Evolutionary conservation across 2,329 filamentous ascomycete genomes (phyloP).

Genomic region (Tolypocladium ovalisporum): DNA sequence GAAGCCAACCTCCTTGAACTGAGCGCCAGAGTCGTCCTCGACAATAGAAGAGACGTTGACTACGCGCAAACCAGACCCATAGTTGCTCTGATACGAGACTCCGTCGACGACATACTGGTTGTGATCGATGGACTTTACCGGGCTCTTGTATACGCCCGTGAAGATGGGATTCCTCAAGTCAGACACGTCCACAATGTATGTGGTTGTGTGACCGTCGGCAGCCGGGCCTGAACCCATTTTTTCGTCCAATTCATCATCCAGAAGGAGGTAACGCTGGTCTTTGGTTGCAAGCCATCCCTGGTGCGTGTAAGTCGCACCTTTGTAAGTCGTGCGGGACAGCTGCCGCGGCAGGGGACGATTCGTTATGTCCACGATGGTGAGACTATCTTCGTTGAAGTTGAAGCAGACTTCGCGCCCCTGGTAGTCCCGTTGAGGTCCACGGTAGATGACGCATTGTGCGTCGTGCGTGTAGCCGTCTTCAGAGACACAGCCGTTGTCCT

Average conservation of each 20-base stretch:
- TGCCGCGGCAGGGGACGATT: slow-evolving; percentile 31
- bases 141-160: slow-evolving; percentile 27
- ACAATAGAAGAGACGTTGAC: slow-evolving; percentile 19
- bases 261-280: slow-evolving; percentile 27
- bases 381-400: slow-evolving; percentile 13
- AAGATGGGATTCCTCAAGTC: slow-evolving; percentile 23
- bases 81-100: slow-evolving; percentile 34
- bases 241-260: slow-evolving; percentile 41
- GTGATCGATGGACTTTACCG: slow-evolving; percentile 29
- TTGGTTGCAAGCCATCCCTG: slow-evolving; percentile 40
- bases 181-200: slow-evolving; percentile 35
- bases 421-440: slow-evolving; percentile 34
- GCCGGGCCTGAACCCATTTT: slow-evolving; percentile 25
- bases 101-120: slow-evolving; percentile 33
- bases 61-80: slow-evolving; percentile 31
- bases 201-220: slow-evolving; percentile 25
- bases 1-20: slow-evolving; percentile 29
- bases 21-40: slow-evolving; percentile 24
- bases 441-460: slow-evolving; percentile 40
- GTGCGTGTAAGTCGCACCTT: slow-evolving; percentile 43
- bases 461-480: slow-evolving; percentile 43
- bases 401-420: slow-evolving; percentile 19
- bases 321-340: slow-evolving; percentile 41
- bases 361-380: slow-evolving; percentile 33
- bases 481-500: slow-evolving; percentile 34